Percentiles rank a stretch among this genome's conserved stretches.
These are phyloP conservation scores for Paulownia fortunei DNA, from an alignment of 257 asterid genomes.

Conservation along the genomic window DNA sequence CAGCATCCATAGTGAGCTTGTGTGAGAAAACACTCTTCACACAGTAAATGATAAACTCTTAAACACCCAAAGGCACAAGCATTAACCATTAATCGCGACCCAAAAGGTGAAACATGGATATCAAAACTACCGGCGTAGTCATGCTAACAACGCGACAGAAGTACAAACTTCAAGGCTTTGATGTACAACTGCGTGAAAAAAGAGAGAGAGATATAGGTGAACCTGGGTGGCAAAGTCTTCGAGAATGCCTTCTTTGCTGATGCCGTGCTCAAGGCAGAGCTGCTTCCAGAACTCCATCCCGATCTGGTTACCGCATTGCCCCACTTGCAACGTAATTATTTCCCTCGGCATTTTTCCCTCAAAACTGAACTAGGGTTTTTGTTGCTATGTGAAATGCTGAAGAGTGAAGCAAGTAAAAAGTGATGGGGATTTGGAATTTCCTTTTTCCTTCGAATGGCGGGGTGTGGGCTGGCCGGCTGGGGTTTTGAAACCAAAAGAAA, in stretches of 20 bases:
- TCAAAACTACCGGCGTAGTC: neutral
- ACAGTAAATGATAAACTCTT: neutral
- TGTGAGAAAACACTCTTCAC: neutral
- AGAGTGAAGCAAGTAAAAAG: neutral
- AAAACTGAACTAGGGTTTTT: constrained; percentile 33
- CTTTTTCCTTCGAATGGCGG: neutral
- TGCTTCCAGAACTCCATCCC: constrained; percentile 99
- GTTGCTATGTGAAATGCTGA: neutral
- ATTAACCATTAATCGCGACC: neutral
- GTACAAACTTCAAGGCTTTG: neutral
- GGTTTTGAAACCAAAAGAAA: neutral
- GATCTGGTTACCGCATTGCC: constrained; percentile 99
- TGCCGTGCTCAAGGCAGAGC: constrained; percentile 99
- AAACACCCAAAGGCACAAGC: constrained; percentile 13
- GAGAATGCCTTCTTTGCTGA: constrained; percentile 95
- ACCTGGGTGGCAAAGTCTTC: constrained; percentile 99
- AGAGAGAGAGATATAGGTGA: neutral
- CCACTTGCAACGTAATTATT: constrained; percentile 91
- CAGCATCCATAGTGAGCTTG: neutral
- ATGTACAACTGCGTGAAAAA: neutral
- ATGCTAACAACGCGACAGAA: neutral
- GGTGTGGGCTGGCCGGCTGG: neutral
- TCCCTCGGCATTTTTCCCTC: constrained; percentile 80
- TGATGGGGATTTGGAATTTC: neutral
- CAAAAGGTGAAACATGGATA: neutral